Evolutionary conservation across 2,329 filamentous ascomycete genomes (phyloP), one percentile per base, ranked within the genome.

Genomic region (Blastomyces parvus): DNA sequence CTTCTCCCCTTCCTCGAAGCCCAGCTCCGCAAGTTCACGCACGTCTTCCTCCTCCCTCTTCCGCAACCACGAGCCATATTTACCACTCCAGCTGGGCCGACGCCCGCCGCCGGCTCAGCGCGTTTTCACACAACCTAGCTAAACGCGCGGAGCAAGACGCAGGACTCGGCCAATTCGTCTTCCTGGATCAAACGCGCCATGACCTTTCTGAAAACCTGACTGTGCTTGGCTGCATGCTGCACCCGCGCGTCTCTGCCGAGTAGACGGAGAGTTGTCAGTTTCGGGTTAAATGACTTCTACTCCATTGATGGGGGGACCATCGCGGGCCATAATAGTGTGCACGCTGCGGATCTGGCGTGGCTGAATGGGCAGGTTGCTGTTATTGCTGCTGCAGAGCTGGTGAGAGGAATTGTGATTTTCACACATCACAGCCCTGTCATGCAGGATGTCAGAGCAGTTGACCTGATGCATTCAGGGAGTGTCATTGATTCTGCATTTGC

Each of bases 41-140:
- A 74, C 1, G 80, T 86, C 1, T 77, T 86, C 50, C 76, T 84
- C 38, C 74, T 86, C 0, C 70, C 74, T 86, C 0, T 70, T 80
- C 0, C 83, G 84, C 0, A 86, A 86, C 66, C 83, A 86, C 68
- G 84, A 86, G 68, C 75, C 82, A 0, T 84, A n/a, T n/a, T n/a
- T n/a, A 81, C 66, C 68, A 72, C 38, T 70, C 69, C 46, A 72
- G 60, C 58, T 75, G 73, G 72, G 22, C 40, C 1, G 65, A 69
- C 1, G 70, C 67, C 5, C 70, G 67, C 42, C 62, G 65, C 9
- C 64, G 64, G n/a, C 36, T 76, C 2, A 46, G 62, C 17, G 55
- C 64, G n/a, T 74, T 76, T 60, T 67, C 69, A 7, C 52, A 67
- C 7, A 62, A 68, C 14, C 62, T 73, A 17, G 60, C 63, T 11